Evolutionary conservation across 148 eudicot species (phyloP), one percentile per base, ranked within the genome.

Genomic region (Silene latifolia): DNA sequence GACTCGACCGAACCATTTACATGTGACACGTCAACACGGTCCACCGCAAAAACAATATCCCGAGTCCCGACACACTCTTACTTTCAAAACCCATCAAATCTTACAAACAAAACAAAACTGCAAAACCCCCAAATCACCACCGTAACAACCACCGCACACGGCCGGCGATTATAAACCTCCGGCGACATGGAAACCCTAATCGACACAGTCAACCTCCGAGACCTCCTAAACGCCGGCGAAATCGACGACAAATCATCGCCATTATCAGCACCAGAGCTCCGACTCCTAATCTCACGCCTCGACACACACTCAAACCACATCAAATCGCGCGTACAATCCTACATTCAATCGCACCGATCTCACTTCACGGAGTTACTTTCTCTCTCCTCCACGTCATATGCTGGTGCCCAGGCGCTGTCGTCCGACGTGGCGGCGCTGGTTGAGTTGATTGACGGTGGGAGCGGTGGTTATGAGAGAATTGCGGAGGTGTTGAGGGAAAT

Each of bases 221-320:
- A 89, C 47, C 88, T 94, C 1, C 89, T 91, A 74, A 81, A 97
- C 6, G 62, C 93, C 20, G 54, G 77, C 74, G 85, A 85, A 76
- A 70, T 81, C 76, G 85, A 84, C 83, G 89, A 85, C 67, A 59
- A 66, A 3, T 73, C 95, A 0, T 88, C 98, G 0, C 97, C 96
- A 0, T 81, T 94, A 23, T 90, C 98, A 6, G 90, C 97, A 2
- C 97, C 97, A 5, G 98, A 94, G 80, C 98, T 94, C 83, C 97
- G 93, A 25, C 97, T 94, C 72, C 83, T 94, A 1, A 91, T 90
- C 81, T 84, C 83, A 65, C 89, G 87, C 39, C 89, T 94, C 63
- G 86, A 90, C 76, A 65, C 85, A 61, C 96, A 84, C 58, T 88
- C 97, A 4, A 83, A 85, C 64, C 81, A 76, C 63, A 91, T 91